phyloP scores from a whole-genome alignment of 2,329 filamentous ascomycete genomes.

The Aspergillus awamori region DNA sequence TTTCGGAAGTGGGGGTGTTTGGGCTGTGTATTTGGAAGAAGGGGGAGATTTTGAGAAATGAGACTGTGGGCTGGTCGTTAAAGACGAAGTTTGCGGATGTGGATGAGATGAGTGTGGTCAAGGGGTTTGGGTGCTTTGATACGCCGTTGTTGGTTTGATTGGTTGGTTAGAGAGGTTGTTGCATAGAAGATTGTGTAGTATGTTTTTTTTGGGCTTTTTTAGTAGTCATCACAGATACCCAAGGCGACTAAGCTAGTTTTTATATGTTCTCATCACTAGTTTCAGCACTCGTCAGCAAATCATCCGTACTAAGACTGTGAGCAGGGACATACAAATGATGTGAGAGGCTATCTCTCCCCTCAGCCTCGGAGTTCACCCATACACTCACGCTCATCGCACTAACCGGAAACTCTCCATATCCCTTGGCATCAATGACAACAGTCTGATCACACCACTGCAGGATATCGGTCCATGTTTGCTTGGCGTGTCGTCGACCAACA shows the following conservation, averaged over 20 bases:
- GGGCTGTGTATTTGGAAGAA: constrained; percentile 44
- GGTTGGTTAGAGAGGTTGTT: no score
- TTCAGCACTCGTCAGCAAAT: background rate
- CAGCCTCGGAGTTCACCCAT: constrained; percentile 61
- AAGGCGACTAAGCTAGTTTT: background rate
- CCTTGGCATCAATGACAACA: constrained; percentile 61
- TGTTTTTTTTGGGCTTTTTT: no score
- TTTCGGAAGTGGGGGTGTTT: constrained; percentile 50
- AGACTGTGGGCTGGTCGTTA: constrained; percentile 45
- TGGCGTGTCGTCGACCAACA: constrained; percentile 60
- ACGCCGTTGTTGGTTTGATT: constrained; percentile 38
- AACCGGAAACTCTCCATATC: constrained; percentile 62
- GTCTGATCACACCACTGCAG: constrained; percentile 57
- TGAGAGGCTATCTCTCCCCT: constrained; percentile 52
- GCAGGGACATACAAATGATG: constrained; percentile 43
- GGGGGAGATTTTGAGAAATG: constrained; percentile 39
- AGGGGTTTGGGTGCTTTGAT: constrained; percentile 53
- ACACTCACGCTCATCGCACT: constrained; percentile 60
- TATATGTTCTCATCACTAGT: background rate
- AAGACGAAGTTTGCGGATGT: constrained; percentile 47
- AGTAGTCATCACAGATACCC: no score
- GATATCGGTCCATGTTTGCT: constrained; percentile 67
- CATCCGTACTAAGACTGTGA: background rate
- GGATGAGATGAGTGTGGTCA: constrained; percentile 53
- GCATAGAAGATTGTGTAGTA: no score